These are phyloP conservation scores for Fusarium agapanthi DNA, from an alignment of 2,329 filamentous ascomycete species.

Conservation along the genomic window DNA sequence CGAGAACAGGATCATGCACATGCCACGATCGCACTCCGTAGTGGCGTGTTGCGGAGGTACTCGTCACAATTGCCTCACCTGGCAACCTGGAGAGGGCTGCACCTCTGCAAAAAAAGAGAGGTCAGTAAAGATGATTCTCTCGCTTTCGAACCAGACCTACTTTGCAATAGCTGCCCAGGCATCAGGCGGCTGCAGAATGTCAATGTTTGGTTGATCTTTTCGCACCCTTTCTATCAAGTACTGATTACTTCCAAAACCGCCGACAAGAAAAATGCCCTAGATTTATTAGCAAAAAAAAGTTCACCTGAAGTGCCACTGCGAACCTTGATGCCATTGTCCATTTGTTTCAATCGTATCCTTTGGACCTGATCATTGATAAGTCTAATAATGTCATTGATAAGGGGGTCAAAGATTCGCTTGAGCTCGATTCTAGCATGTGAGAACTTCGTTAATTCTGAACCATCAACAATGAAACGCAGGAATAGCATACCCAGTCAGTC, in stretches of 20 bases:
- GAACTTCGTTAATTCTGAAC: not conserved
- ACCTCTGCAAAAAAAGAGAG: not conserved
- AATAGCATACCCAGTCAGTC: not conserved
- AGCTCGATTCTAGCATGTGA: not conserved
- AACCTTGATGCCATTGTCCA: not conserved
- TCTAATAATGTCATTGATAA: not conserved
- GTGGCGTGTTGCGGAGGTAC: not conserved
- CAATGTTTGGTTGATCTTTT: not conserved
- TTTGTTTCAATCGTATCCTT: not conserved
- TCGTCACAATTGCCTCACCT: not conserved
- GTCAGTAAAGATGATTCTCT: not conserved
- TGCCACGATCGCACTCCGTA: not conserved
- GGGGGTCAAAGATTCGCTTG: not conserved
- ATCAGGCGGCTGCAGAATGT: not conserved
- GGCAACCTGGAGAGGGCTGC: not conserved
- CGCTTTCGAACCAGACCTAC: not conserved
- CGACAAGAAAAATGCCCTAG: not conserved
- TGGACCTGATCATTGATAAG: not conserved
- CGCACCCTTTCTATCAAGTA: not conserved
- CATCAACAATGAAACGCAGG: not conserved
- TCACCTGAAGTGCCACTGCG: not conserved
- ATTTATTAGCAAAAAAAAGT: not conserved
- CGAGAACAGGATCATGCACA: not conserved
- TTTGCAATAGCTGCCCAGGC: not conserved
- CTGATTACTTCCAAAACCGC: not conserved